Evolutionary conservation across 2,329 filamentous ascomycete species (phyloP), one percentile per base, ranked within the genome.

Genomic region (Stagonosporopsis chrysanthemi): DNA sequence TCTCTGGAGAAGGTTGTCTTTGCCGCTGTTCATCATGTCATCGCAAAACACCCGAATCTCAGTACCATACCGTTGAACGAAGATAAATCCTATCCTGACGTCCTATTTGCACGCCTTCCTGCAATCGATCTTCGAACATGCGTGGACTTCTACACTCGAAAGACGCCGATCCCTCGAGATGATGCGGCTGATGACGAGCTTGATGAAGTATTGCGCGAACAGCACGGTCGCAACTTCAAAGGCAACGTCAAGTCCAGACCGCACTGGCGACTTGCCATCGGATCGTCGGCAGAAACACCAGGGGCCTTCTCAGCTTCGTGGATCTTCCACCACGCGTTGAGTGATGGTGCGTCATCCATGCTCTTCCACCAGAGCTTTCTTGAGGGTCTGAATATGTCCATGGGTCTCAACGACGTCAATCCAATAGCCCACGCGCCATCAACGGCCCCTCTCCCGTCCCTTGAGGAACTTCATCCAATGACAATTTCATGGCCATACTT

Each of bases 261-360:
- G 1, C 78, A 77, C 58, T 83, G 81, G 81, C 76, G 79, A 19
- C 65, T 83, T 2, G 61, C 76, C 17, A 62, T 83, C 22, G 24
- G 58, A 5, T 53, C 36, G 8, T 66, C 29, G 17, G 11, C 51
- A 19, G 14, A 17, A 6, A 29, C 45, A 3, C 40, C 43, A 1
- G 28, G 62, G 2, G 63, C 52, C 57, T 82, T 83, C 56, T 80
- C 78, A 0, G 78, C 76, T 1, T 68, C 67, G 2, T 83, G 81
- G 66, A 69, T 82, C 9, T 82, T 74, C 59, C 81, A 84, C 53
- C 81, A 83, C 68, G 78, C 77, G 2, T 70, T 83, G 46, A 77
- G 77, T 2, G 81, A 84, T 61, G 81, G 81, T 1, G 68, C 67
- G 8, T 81, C 79, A 0, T 79, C 78, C 0, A 73, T 80, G 26